Percentiles rank a stretch among this genome's conserved stretches.
phyloP scores from a whole-genome alignment of 345 rosid genomes.

The Hibiscus mutabilis region DNA sequence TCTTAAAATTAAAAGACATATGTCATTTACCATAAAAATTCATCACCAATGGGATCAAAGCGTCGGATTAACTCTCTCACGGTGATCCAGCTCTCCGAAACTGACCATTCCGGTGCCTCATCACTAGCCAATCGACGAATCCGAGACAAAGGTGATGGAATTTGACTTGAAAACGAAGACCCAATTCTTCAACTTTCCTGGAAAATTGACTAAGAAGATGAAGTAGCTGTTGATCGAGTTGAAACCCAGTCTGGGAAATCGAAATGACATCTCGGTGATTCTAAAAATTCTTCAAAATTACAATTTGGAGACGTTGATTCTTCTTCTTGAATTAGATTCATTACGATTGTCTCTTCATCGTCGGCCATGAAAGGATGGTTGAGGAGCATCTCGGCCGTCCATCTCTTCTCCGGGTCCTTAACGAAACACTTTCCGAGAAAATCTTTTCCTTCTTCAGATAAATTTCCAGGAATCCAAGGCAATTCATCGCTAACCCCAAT shows the following conservation, averaged over 20 bases:
- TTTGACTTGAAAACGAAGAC: neutral
- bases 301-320: neutral
- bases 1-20: no score
- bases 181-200: neutral
- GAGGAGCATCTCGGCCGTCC: neutral
- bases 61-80: conserved; percentile 24
- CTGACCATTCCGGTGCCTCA: conserved; percentile 33
- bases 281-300: neutral
- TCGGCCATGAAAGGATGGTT: no score
- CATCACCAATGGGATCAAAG: conserved; percentile 12
- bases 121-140: conserved; percentile 20
- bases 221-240: neutral
- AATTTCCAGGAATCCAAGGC: neutral
- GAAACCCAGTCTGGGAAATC: neutral
- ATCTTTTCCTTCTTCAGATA: neutral
- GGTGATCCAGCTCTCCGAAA: conserved; percentile 38
- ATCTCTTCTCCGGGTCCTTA: neutral
- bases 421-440: neutral
- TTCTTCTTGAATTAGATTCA: neutral
- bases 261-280: neutral
- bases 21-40: conserved; percentile 12
- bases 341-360: no score
- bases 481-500: neutral
- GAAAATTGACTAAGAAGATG: neutral
- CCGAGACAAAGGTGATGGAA: conserved; percentile 21